Evolutionary conservation across 2,329 filamentous ascomycete species (phyloP), one percentile per base, ranked within the genome.

Genomic region (Aspergillus sp.): DNA sequence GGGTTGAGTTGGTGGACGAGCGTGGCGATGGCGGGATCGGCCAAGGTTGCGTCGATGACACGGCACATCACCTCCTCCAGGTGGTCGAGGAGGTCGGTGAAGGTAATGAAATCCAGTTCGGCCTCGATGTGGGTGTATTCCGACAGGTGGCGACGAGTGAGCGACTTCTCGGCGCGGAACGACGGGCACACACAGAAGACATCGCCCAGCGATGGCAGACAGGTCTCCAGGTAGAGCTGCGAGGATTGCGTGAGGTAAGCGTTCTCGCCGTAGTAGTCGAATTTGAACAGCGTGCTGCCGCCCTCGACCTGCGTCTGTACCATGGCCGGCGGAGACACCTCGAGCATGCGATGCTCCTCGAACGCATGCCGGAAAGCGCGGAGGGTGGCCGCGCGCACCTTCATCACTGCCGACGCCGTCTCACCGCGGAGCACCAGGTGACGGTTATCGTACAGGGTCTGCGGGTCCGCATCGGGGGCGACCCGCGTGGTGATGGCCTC

Each of bases 111-210:
- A 74, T 97, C 93, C 50, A 98, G 78, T 70, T 98, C 93, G 49
- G 85, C 91, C 73, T 98, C 93, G 57, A 98, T 80, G 73, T 98
- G 93, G 1, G 90, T 94, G 75, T 96, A 98, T 72, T 98, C 93
- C 42, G 88, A 87, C 60, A 98, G 73, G 67, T 98, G 93, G 62
- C 93, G 87, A 52, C 93, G 86, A 43, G 93, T 98, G 48, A 97
- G 77, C 5, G 85, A 91, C 73, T 96, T 96, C 72, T 98, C 93
- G 9, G 93, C 93, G 52, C 93, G 90, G 83, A 98, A 98, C 2
- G 91, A 97, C 69, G 95, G 95, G 70, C 95, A 90, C 61, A 98
- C 91, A 66, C 91, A 97, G 79, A 94, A 98, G 45, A 96, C 89
- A 65, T 96, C 88, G 57, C 93, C 93, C 60, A 97, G 78, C 44